Evolutionary conservation across 495 filamentous ascomycete species (phyloP), one percentile per base, ranked within the genome.

Genomic region (Penicillium silybi): DNA sequence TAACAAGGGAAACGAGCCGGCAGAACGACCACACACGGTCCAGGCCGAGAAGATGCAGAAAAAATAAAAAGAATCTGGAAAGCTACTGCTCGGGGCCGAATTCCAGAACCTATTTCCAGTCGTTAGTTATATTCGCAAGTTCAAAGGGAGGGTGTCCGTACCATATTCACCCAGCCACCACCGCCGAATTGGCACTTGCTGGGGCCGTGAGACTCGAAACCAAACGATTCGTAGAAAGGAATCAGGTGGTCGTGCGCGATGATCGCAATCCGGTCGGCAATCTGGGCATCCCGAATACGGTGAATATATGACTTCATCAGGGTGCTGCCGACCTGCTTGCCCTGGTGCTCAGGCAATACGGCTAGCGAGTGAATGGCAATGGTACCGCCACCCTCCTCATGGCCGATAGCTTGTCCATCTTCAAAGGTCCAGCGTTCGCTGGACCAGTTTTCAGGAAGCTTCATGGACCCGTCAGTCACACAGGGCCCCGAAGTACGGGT

Each of bases 341-440:
- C 72, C 52, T 95, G 92, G 38, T 89, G 83, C 52, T 83, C 77
- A 0, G 87, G 89, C 29, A 86, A 72, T 19, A 96, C 86, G 15
- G 87, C 88, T 1, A 97, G 73, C 0, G 88, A 92, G 63, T 96
- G 92, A 32, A 96, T 64, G 17, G 81, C 87, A 46, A 97, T 72
- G 2, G 90, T 93, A 32, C 81, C 59, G 27, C 90, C 91, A 2
- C 65, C 63, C 50, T 91, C 86, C 45, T 87, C 79, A 63, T 96
- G 88, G 35, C 83, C 83, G 23, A 77, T 56, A 4, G 58, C 60
- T 44, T 73, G 55, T 34, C 55, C 64, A 18, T 74, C 56, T 40
- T 72, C 63, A 19, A 64, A 53, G 13, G 66, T 61, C 61, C 62
- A 62, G 47, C 68, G 69, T 57, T 64, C 63, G 6, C 66, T 66